Evolutionary conservation across 169 alveolate species (phyloP).

Genomic region (Cryptosporidium viatorum): DNA sequence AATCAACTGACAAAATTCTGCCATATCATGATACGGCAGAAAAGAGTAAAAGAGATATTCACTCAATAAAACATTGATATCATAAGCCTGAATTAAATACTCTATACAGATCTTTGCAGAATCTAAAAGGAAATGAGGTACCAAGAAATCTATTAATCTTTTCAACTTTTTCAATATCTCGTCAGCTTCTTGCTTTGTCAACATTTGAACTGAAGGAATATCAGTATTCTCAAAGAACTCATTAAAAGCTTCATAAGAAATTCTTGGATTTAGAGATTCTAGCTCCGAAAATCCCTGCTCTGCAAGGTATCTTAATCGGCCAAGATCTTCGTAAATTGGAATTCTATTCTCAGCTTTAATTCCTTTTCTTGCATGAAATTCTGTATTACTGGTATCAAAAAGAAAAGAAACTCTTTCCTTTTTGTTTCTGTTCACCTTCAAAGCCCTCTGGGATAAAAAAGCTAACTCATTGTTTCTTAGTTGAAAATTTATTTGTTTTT

Average conservation of each 20-base stretch:
- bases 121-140: constrained; percentile 26
- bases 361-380: constrained; percentile 32
- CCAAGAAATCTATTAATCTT: constrained; percentile 36
- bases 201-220: constrained; percentile 19
- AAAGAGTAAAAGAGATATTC: constrained; percentile 66
- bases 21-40: constrained; percentile 67
- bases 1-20: constrained; percentile 28
- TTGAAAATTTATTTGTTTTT: constrained; percentile 32
- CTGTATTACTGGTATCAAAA: constrained; percentile 36
- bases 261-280: constrained; percentile 41
- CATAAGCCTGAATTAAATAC: constrained; percentile 64
- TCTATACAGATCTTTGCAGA: constrained; percentile 62
- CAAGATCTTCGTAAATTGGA: constrained; percentile 42
- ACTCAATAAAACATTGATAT: constrained; percentile 51
- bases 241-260: constrained; percentile 16
- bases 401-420: constrained; percentile 45
- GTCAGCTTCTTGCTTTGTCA: constrained; percentile 26
- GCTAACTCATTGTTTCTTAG: constrained; percentile 44
- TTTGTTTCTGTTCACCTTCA: background rate
- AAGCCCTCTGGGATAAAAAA: constrained; percentile 17
- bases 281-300: constrained; percentile 44
- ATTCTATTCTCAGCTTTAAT: constrained; percentile 14
- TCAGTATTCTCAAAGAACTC: constrained; percentile 16
- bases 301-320: constrained; percentile 14
- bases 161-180: constrained; percentile 13